Conservation (phyloP, 345 rosid species). For the Eucalyptus dawsonii region DNA sequence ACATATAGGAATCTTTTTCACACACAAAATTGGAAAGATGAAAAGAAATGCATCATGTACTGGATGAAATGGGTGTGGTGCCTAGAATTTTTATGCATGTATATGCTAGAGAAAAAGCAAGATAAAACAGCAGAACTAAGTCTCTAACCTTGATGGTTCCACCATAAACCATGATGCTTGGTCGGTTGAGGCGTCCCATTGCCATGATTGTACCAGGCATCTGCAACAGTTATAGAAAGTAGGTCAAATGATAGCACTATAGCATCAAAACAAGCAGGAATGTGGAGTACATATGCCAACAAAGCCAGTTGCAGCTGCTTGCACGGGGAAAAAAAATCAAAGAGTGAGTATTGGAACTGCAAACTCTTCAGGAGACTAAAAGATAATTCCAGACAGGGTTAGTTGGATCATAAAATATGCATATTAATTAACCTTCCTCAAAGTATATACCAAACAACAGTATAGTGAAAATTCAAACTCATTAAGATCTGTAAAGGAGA, state of each 20-base stretch:
- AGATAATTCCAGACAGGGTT: not conserved
- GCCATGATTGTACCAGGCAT: conserved; percentile 99
- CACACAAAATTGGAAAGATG: not conserved
- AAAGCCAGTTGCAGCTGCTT: not conserved
- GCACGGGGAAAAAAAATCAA: not conserved
- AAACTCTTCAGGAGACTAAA: not conserved
- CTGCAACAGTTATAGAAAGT: conserved; percentile 15
- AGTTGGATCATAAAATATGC: not conserved
- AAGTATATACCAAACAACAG: not conserved
- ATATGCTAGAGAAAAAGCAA: not conserved
- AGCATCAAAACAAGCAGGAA: not conserved
- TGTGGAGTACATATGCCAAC: not conserved
- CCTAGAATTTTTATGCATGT: not conserved
- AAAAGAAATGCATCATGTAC: not conserved
- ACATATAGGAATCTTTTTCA: not conserved
- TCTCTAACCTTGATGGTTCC: conserved; percentile 82
- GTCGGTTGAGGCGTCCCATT: conserved; percentile 97
- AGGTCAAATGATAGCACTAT: not conserved
- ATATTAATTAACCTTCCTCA: not conserved
- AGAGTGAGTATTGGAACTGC: not conserved
- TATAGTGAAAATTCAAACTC: not conserved
- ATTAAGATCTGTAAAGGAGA: not conserved
- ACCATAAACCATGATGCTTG: conserved; percentile 93
- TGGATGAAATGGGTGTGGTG: not conserved
- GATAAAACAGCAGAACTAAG: not conserved